Base-by-base conservation (phyloP, 2,329 filamentous ascomycete genomes). In the Falciphora oryzae region DNA sequence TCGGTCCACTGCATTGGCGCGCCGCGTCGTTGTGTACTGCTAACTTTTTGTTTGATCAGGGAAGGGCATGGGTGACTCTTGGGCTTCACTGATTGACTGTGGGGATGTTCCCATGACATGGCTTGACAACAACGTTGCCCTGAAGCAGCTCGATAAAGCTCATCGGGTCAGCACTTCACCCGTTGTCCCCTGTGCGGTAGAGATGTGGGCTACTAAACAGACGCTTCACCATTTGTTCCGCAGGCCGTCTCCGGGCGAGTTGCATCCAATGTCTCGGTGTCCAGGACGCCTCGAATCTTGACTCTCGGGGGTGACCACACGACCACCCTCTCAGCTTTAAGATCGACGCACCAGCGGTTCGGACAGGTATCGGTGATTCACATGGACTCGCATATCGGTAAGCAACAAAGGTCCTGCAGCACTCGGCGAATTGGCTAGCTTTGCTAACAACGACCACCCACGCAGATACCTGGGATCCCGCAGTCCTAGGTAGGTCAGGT, bases 81-180 rank as follows among this genome's bases (percentile, higher is more conserved):
- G 89, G 88, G 88, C 89, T 0, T 86, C 79, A 18, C 81, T 94
- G 60, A 81, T 92, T 53, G 91, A 94, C 76, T 93, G 91, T 71
- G 91, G 91, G 38, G 91, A 94, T 70, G 90, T 92, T 64, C 89
- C 89, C 1, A 80, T 93, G 66, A 91, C 89, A 0, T 90, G 89
- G 14, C 88, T 93, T 68, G 90, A 94, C 75, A 94, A 93, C 73
- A 85, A 80, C 0, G 78, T 93, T 0, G 91, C 91, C 0, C 78
- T 93, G 65, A 82, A 83, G 18, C 90, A 93, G 74, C 90, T 94
- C 82, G 88, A 85, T 64, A 86, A 89, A 72, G 89, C 89, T 0
- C 84, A 88, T 69, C 76, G 76, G 73, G 81, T 80, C 65, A 67
- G 70, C 69, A 35, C 14, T 13, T n/a, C n/a, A 32, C 16, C 38